Conservation (phyloP, 2,329 filamentous ascomycete genomes). For the Coniochaeta sp. region DNA sequence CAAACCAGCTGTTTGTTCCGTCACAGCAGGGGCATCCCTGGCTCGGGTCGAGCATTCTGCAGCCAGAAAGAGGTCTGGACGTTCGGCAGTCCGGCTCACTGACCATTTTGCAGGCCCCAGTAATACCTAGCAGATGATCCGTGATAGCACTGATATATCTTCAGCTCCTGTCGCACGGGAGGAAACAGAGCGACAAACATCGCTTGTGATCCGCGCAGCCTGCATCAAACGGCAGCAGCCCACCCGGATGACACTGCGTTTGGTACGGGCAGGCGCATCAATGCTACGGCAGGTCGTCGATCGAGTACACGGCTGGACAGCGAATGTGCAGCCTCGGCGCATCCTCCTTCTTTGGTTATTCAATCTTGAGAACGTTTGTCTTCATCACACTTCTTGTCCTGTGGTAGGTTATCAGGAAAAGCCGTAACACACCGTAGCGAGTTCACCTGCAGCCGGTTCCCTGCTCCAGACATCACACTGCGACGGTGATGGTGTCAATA, state of each 20-base stretch:
- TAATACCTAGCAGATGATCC: background rate
- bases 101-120: background rate
- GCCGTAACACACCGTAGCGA: background rate
- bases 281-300: background rate
- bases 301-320: background rate
- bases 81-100: background rate
- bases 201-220: background rate
- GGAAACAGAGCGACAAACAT: background rate
- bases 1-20: background rate
- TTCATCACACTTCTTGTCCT: too few species aligned
- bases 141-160: background rate
- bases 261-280: background rate
- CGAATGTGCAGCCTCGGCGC: background rate
- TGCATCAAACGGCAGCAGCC: background rate
- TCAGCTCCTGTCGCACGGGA: background rate
- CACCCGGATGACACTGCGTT: background rate
- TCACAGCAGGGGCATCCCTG: background rate
- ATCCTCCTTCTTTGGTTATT: background rate
- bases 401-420: background rate
- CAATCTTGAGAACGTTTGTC: background rate
- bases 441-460: background rate
- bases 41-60: background rate
- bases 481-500: constrained; percentile 9
- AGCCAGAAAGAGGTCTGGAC: background rate
- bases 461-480: background rate